phyloP scores from a whole-genome alignment of 768 basidiomycete species.

The Mrakia gelida region DNA sequence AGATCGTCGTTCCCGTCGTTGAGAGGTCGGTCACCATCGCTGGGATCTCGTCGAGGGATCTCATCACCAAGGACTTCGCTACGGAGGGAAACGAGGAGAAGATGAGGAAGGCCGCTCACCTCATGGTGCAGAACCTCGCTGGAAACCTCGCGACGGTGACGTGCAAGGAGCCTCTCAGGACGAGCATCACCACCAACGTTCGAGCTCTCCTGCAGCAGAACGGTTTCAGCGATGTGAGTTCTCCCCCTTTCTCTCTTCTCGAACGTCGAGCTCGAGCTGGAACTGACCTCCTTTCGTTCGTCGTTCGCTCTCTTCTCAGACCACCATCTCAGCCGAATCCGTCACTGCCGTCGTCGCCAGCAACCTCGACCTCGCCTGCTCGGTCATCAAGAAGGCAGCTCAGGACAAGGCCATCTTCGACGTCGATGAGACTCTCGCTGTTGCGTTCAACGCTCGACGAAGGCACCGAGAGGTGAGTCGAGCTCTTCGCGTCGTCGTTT shows the following conservation, averaged over 20 bases:
- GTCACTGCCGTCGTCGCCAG: slow-evolving; percentile 74
- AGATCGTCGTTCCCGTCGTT: slow-evolving; percentile 95
- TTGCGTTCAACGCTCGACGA: slow-evolving; percentile 75
- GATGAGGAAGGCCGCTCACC: slow-evolving; percentile 81
- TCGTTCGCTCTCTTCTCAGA: slow-evolving; percentile 42
- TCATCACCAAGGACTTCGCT: slow-evolving; percentile 92
- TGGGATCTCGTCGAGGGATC: slow-evolving; percentile 91
- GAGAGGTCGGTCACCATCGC: slow-evolving; percentile 98
- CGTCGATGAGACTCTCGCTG: slow-evolving; percentile 80
- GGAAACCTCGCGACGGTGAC: slow-evolving; percentile 94
- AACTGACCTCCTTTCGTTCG: background rate
- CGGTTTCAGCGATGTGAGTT: slow-evolving; percentile 75
- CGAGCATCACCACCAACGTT: slow-evolving; percentile 82
- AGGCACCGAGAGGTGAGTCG: slow-evolving; percentile 73
- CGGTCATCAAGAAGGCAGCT: slow-evolving; percentile 92
- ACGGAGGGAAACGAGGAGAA: slow-evolving; percentile 87
- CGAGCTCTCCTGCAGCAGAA: slow-evolving; percentile 77
- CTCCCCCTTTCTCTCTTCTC: background rate
- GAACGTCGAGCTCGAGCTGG: too few species aligned
- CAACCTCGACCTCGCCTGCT: slow-evolving; percentile 88
- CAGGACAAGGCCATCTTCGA: slow-evolving; percentile 93
- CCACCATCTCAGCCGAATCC: slow-evolving; percentile 76
- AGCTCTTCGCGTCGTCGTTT: background rate
- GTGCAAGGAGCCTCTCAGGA: slow-evolving; percentile 93
- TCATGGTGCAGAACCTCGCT: slow-evolving; percentile 96